These are phyloP conservation scores for Diaporthe sp. DNA, from an alignment of 2,329 filamentous ascomycete genomes.

Conservation along the genomic window DNA sequence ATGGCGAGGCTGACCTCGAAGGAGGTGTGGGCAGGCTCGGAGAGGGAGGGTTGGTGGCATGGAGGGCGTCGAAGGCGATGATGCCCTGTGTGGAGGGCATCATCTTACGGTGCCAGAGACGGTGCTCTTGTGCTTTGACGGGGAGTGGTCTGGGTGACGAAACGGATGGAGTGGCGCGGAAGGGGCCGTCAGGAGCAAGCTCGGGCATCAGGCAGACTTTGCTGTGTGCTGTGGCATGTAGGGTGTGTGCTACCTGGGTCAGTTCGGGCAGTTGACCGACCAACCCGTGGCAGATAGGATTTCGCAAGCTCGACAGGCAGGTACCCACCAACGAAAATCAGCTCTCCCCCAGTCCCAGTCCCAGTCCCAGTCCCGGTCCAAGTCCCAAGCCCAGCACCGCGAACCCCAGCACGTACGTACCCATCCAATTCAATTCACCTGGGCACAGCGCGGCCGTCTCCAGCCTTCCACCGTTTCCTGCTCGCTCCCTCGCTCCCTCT, in stretches of 20 bases:
- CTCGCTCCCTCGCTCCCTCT: neutral
- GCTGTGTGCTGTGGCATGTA: constrained; percentile 22
- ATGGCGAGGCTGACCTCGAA: neutral
- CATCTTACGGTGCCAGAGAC: constrained; percentile 4
- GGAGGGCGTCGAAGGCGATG: constrained; percentile 7
- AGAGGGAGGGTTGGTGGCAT: neutral
- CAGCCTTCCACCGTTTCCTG: constrained; percentile 30
- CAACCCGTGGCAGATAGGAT: constrained; percentile 17
- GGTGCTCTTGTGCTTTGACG: constrained; percentile 11
- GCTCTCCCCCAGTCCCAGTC: constrained; percentile 30
- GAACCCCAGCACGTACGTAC: constrained; percentile 12
- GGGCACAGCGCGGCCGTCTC: constrained; percentile 23
- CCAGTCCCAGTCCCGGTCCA: neutral
- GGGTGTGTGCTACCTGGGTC: constrained; percentile 17
- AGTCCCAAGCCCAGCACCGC: constrained; percentile 5
- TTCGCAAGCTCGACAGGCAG: constrained; percentile 33
- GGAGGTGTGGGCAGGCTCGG: neutral
- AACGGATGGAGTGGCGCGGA: constrained; percentile 5
- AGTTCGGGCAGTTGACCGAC: neutral
- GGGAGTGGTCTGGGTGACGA: constrained; percentile 14
- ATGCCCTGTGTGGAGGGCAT: neutral
- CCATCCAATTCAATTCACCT: constrained; percentile 22
- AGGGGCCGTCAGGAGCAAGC: constrained; percentile 21
- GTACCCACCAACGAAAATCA: constrained; percentile 34
- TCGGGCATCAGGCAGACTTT: constrained; percentile 29